Evolutionary conservation across 208 protist genomes (phyloP), one percentile per base, ranked within the genome.

Genomic region (Wallacemonas sp.): DNA sequence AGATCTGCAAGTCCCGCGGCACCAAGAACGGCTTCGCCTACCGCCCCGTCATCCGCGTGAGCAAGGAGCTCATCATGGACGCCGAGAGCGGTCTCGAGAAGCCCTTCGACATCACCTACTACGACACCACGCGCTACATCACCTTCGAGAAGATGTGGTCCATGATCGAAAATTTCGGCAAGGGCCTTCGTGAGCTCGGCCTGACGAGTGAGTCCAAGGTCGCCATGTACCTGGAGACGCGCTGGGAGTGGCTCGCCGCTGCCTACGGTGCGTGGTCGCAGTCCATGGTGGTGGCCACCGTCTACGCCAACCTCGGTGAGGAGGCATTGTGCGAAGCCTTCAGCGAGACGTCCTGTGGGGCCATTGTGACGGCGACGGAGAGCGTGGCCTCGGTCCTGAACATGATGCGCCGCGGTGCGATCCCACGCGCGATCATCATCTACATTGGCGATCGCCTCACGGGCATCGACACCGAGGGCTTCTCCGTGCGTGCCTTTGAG

Each of bases 271-370:
- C 67, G 22, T 80, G 72, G 74, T 67, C 77, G n/a, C 81, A 84
- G 50, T 50, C 39, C 12, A 72, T 83, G 59, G 54, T 65, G 20
- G 50, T 63, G 23, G 66, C 55, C 18, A 85, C 79, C 7, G 71
- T 73, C 14, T 84, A 84, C 55, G 44, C 81, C 25, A 86, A 74
- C 38, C 70, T 83, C 39, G 81, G 77, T 22, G 74, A 78, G 33
- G 69, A 71, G 18, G 65, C 74, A 12, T 44, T 86, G 16, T 39
- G 18, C 4, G 48, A 77, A 45, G 77, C 77, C 11, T 46, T 84
- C 50, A 50, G 29, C 7, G 74, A 84, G 45, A 70, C 69, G n/a
- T 32, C 50, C 16, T 59, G 81, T n/a, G 12, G 25, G 11, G 77
- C 55, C 33, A 80, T 83, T 38, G 49, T 80, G 22, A 66, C 44